A percentile compares a stretch with the other conserved stretches of the same genome.
phyloP scores from a whole-genome alignment of 352 stramenopile species.

The Globisporangium camurandrum region DNA sequence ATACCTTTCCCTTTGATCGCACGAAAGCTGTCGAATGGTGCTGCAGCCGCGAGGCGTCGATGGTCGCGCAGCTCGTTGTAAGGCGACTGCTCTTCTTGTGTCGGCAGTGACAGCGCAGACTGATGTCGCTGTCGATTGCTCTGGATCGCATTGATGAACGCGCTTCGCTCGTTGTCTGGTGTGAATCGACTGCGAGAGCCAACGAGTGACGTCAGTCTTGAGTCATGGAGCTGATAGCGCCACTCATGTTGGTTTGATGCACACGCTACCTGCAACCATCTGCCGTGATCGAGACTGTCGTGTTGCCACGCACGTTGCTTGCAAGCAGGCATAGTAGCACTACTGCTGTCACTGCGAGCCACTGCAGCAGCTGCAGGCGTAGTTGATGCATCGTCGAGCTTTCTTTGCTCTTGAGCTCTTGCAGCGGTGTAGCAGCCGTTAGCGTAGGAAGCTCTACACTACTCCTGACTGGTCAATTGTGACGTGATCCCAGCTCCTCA shows the following conservation, averaged over 20 bases:
- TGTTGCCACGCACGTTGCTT: neutral
- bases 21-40: conserved; percentile 29
- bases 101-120: no score
- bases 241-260: no score
- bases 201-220: no score
- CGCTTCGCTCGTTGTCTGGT: neutral
- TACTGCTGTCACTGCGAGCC: neutral
- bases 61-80: neutral
- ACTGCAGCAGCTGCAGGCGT: no score
- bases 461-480: no score
- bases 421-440: no score
- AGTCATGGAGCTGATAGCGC: no score
- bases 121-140: neutral
- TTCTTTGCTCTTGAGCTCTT: neutral
- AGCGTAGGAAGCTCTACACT: no score
- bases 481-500: no score
- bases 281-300: neutral
- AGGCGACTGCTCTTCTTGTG: conserved; percentile 3
- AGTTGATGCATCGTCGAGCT: neutral
- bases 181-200: neutral
- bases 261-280: neutral
- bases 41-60: conserved; percentile 3
- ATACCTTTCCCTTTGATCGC: conserved; percentile 34
- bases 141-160: neutral
- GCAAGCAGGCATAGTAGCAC: neutral